A percentile compares a stretch with the other conserved stretches of the same genome.
Conservation (phyloP, 1,284 basidiomycete species). For the Wallemia ichthyophaga region DNA sequence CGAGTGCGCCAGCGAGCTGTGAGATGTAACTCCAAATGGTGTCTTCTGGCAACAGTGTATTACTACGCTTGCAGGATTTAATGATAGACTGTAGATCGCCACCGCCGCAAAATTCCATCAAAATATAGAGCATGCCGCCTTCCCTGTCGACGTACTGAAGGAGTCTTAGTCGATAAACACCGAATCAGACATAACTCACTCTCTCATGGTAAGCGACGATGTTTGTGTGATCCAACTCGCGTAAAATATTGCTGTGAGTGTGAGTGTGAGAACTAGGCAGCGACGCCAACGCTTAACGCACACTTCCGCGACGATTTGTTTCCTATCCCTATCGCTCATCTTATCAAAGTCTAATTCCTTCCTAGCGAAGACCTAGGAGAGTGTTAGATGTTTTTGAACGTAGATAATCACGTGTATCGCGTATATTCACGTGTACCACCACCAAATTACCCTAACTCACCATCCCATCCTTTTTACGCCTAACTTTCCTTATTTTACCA, state of each 20-base stretch:
- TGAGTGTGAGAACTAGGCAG: not conserved
- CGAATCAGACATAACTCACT: conserved; percentile 8
- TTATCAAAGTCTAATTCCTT: conserved; percentile 88
- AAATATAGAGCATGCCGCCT: conserved; percentile 65
- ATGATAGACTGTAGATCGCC: conserved; percentile 71
- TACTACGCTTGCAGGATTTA: conserved; percentile 29
- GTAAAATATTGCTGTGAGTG: conserved; percentile 53
- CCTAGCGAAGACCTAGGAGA: conserved; percentile 41
- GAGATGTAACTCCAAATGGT: conserved; percentile 82
- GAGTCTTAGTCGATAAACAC: not conserved
- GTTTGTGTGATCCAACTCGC: conserved; percentile 72
- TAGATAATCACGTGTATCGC: not conserved
- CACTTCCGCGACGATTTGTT: conserved; percentile 96
- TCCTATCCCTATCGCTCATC: conserved; percentile 71
- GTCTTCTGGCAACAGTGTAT: conserved; percentile 36
- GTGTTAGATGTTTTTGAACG: not conserved
- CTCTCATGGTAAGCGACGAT: conserved; percentile 83
- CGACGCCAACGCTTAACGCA: conserved; percentile 19
- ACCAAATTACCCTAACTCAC: conserved; percentile 21
- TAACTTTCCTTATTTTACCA: conserved; percentile 78
- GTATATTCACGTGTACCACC: conserved; percentile 1
- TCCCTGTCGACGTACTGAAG: conserved; percentile 51
- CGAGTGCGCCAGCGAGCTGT: conserved; percentile 66
- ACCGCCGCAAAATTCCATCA: conserved; percentile 91
- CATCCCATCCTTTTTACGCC: conserved; percentile 49